phyloP scores from a whole-genome alignment of 306 rosid species.

The Morella rubra region DNA sequence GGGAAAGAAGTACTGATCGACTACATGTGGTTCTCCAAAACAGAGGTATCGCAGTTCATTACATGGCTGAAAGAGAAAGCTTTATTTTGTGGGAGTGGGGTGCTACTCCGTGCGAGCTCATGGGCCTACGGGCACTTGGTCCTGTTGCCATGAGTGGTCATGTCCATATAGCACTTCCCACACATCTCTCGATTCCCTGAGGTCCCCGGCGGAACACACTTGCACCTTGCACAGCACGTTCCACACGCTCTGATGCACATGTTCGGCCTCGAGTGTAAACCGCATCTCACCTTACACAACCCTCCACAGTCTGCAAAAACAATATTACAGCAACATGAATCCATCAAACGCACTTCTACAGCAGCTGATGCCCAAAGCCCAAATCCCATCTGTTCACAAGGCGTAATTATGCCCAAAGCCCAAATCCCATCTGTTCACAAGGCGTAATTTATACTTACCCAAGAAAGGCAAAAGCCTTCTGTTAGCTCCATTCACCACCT shows the following conservation, averaged over 20 bases:
- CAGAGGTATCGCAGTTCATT: too few relatives aligned
- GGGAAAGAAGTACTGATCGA: too few relatives aligned
- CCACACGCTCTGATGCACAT: conserved; percentile 42
- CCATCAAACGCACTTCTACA: neutral
- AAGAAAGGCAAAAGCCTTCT: conserved; percentile 31
- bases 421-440: neutral
- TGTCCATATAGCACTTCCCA: conserved; percentile 44
- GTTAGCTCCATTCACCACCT: conserved; percentile 28
- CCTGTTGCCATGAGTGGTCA: conserved; percentile 43
- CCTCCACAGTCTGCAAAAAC: conserved; percentile 28
- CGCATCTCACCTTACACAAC: conserved; percentile 31
- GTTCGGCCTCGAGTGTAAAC: conserved; percentile 43
- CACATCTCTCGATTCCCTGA: conserved; percentile 42
- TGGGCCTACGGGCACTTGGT: conserved; percentile 37
- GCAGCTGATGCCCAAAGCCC: neutral
- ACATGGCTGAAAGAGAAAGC: neutral
- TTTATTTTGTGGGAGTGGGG: neutral
- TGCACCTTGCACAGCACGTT: conserved; percentile 44
- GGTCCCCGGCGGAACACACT: conserved; percentile 52
- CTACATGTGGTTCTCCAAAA: too few relatives aligned
- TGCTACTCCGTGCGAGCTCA: neutral
- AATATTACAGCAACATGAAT: neutral
- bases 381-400: neutral
- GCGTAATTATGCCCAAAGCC: too few relatives aligned
- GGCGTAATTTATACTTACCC: conserved; percentile 10